Percentiles rank a stretch among this genome's conserved stretches.
These are phyloP conservation scores for Chlorella vulgaris DNA, from an alignment of 139 green algal species.

Conservation along the genomic window DNA sequence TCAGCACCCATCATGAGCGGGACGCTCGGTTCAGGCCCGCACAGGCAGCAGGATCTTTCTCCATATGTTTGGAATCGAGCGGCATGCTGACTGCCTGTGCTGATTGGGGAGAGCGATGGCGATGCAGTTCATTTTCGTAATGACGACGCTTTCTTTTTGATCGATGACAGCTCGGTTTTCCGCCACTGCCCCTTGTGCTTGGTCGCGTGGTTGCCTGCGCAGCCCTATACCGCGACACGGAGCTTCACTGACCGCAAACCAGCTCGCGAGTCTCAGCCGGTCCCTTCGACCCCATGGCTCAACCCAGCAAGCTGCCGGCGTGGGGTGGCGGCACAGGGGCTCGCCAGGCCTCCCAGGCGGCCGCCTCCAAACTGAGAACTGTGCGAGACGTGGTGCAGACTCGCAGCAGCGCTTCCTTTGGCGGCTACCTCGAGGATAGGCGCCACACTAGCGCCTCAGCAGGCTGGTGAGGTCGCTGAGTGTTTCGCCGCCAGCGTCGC, in stretches of 20 bases:
- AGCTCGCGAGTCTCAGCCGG: neutral
- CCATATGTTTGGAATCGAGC: neutral
- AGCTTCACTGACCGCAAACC: too few relatives aligned
- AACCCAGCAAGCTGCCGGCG: neutral
- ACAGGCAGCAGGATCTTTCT: neutral
- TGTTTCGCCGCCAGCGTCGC: too few relatives aligned
- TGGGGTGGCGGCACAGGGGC: conserved; percentile 3
- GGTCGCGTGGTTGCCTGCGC: neutral
- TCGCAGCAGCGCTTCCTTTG: neutral
- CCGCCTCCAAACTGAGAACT: neutral
- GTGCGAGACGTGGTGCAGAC: neutral
- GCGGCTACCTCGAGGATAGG: neutral
- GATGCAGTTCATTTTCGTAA: too few relatives aligned
- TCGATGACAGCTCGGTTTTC: too few relatives aligned
- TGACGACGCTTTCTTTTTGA: too few relatives aligned
- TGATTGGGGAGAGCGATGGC: too few relatives aligned
- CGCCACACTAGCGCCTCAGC: neutral
- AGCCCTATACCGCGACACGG: too few relatives aligned
- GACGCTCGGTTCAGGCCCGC: too few relatives aligned
- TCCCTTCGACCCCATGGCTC: neutral
- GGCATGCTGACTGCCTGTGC: too few relatives aligned
- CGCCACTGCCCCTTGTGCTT: neutral
- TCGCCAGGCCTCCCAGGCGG: neutral
- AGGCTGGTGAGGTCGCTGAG: neutral
- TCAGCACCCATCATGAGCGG: too few relatives aligned